Percentiles rank a stretch among this genome's conserved stretches.
These are phyloP conservation scores for Ceratobasidium sp. DNA, from an alignment of 1,284 basidiomycete genomes.

Conservation along the genomic window DNA sequence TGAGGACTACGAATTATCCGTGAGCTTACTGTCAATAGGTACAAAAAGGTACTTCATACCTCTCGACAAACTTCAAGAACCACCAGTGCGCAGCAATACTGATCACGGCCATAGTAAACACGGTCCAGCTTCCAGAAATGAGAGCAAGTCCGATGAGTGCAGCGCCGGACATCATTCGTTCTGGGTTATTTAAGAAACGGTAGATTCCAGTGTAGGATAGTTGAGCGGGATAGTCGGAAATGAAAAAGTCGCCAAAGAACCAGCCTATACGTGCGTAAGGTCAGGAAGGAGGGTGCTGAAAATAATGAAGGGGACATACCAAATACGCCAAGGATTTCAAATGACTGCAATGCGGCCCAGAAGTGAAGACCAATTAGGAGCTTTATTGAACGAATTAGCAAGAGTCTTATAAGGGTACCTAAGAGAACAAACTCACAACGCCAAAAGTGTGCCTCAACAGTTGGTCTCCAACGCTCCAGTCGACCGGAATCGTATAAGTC, in stretches of 20 bases:
- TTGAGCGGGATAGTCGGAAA: conserved; percentile 90
- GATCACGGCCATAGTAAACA: conserved; percentile 84
- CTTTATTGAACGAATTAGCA: conserved; percentile 56
- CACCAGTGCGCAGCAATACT: conserved; percentile 89
- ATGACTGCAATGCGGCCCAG: conserved; percentile 92
- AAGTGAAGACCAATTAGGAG: conserved; percentile 87
- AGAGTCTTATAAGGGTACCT: not conserved
- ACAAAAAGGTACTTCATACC: conserved; percentile 63
- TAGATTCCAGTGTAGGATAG: conserved; percentile 98
- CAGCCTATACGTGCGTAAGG: conserved; percentile 67
- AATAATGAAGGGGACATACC: conserved; percentile 59
- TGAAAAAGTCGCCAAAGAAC: conserved; percentile 99
- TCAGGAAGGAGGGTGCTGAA: not conserved
- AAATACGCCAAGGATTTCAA: conserved; percentile 92
- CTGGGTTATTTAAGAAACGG: conserved; percentile 95
- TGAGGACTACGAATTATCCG: conserved; percentile 76
- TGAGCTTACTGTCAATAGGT: conserved; percentile 10
- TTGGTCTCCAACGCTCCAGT: conserved; percentile 92
- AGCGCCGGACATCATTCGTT: conserved; percentile 90
- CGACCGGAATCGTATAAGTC: conserved; percentile 79
- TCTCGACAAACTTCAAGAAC: conserved; percentile 89
- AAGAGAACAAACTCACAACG: conserved; percentile 64
- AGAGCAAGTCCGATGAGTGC: conserved; percentile 94
- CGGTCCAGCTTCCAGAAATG: conserved; percentile 89
- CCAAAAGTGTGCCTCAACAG: conserved; percentile 90